Conservation (phyloP, 345 rosid species). For the Psidium friedrichsthalianum region DNA sequence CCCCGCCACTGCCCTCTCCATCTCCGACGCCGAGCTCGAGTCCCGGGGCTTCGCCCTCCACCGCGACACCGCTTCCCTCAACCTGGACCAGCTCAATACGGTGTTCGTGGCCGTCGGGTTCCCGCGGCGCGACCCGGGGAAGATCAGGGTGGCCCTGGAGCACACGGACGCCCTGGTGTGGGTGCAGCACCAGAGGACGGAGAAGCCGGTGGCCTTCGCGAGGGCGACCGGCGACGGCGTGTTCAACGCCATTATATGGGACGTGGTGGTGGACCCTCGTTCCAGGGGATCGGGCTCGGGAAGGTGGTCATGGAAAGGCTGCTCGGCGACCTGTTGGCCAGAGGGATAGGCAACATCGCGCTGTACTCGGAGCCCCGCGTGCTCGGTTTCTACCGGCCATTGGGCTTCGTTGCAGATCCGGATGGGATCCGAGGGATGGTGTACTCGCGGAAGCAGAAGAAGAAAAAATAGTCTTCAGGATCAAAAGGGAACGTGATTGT, state of each 20-base stretch:
- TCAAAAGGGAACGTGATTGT: not conserved
- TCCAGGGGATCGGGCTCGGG: constrained; percentile 75
- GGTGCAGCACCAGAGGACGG: constrained; percentile 49
- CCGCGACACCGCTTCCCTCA: constrained; percentile 41
- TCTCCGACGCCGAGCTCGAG: constrained; percentile 54
- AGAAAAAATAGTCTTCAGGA: constrained; percentile 14
- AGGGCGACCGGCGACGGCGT: constrained; percentile 88
- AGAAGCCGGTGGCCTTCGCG: constrained; percentile 75
- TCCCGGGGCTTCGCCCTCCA: constrained; percentile 70
- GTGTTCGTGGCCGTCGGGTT: constrained; percentile 84
- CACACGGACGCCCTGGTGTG: constrained; percentile 65
- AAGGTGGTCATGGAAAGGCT: constrained; percentile 83
- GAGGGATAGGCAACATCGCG: constrained; percentile 65
- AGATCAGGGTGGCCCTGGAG: constrained; percentile 55
- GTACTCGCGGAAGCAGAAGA: constrained; percentile 45
- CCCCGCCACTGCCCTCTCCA: constrained; percentile 19
- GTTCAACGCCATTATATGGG: constrained; percentile 94
- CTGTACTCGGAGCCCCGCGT: constrained; percentile 87
- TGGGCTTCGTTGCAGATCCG: constrained; percentile 88
- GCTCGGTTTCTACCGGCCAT: constrained; percentile 79
- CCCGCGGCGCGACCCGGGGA: constrained; percentile 72
- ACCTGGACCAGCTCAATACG: constrained; percentile 64
- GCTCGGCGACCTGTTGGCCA: constrained; percentile 39
- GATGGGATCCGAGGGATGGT: constrained; percentile 95
- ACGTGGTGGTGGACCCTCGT: constrained; percentile 87